These are phyloP conservation scores for Pochonia chlamydosporia DNA, from an alignment of 2,329 filamentous ascomycete genomes.

Conservation along the genomic window DNA sequence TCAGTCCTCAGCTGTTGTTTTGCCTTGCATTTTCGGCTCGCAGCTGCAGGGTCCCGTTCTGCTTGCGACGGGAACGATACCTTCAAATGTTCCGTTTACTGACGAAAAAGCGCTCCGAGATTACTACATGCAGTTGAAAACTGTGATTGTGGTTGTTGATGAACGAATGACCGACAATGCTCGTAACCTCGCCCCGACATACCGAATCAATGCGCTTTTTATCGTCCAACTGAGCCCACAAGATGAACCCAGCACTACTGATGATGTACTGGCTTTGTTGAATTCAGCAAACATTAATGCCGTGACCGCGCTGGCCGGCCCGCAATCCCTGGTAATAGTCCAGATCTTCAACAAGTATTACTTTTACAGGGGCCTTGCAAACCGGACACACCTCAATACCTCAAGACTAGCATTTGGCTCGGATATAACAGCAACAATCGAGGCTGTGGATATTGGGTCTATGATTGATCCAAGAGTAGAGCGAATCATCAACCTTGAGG, in stretches of 20 bases:
- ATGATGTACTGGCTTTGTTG: constrained; percentile 8
- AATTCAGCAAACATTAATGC: constrained; percentile 14
- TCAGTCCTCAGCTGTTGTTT: constrained; percentile 7
- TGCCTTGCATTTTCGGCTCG: constrained; percentile 14
- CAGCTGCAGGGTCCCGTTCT: constrained; percentile 12
- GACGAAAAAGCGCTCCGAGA: constrained; percentile 1
- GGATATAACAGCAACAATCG: constrained; percentile 7
- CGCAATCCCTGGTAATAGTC: constrained; percentile 12
- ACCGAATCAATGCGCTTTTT: constrained; percentile 12
- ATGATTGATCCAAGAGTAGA: constrained; percentile 6
- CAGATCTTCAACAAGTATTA: constrained; percentile 9
- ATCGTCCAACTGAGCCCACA: constrained; percentile 8
- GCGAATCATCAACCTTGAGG: not conserved
- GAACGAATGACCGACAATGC: constrained; percentile 14
- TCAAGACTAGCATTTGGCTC: constrained; percentile 10
- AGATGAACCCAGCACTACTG: constrained; percentile 1
- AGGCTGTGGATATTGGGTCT: constrained; percentile 6
- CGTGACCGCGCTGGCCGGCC: constrained; percentile 13
- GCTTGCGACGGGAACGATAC: constrained; percentile 11
- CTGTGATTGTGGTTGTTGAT: constrained; percentile 10
- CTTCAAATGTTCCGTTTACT: constrained; percentile 7
- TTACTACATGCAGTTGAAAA: constrained; percentile 9
- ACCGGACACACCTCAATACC: constrained; percentile 7
- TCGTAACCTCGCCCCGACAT: constrained; percentile 8
- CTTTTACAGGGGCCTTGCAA: constrained; percentile 13